Conservation (phyloP, 139 green algal species). For the Pycnococcus provasolii region DNA sequence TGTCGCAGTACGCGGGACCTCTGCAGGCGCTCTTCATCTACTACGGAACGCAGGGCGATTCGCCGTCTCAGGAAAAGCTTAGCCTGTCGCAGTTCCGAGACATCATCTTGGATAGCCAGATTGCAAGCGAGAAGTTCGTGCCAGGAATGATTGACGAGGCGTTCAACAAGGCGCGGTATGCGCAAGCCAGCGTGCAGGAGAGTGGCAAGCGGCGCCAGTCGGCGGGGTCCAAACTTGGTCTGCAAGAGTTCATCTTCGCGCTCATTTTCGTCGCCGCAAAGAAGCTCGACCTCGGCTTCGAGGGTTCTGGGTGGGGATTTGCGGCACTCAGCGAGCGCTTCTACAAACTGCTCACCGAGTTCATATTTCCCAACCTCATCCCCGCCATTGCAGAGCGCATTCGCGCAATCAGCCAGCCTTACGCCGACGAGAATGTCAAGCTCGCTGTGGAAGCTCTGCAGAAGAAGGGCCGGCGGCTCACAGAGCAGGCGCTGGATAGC, state of each 20-base stretch:
- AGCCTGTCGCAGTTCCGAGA: conserved; percentile 50
- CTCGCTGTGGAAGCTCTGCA: conserved; percentile 44
- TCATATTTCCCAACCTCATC: conserved; percentile 10
- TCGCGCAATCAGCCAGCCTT: neutral
- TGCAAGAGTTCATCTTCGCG: conserved; percentile 46
- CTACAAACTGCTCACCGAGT: neutral
- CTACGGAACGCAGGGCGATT: conserved; percentile 38
- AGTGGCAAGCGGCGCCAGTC: too few species aligned
- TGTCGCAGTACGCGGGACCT: conserved; percentile 44
- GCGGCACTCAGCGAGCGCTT: conserved; percentile 10
- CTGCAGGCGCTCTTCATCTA: conserved; percentile 50
- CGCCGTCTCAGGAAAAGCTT: conserved; percentile 36
- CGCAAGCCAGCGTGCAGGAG: neutral
- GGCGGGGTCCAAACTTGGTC: too few species aligned
- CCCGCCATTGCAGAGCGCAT: neutral
- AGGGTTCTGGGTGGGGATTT: neutral
- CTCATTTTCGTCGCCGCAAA: conserved; percentile 22
- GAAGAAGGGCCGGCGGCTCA: conserved; percentile 48
- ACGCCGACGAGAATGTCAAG: conserved; percentile 3
- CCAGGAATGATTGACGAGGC: conserved; percentile 45
- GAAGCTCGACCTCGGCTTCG: too few species aligned
- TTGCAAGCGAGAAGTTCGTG: conserved; percentile 24
- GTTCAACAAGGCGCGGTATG: conserved; percentile 33
- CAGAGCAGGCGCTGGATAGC: conserved; percentile 55
- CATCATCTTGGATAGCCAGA: conserved; percentile 36